Evolutionary conservation across 352 stramenopile species (phyloP), one percentile per base, ranked within the genome.

Genomic region (Pythium aphanidermatum): DNA sequence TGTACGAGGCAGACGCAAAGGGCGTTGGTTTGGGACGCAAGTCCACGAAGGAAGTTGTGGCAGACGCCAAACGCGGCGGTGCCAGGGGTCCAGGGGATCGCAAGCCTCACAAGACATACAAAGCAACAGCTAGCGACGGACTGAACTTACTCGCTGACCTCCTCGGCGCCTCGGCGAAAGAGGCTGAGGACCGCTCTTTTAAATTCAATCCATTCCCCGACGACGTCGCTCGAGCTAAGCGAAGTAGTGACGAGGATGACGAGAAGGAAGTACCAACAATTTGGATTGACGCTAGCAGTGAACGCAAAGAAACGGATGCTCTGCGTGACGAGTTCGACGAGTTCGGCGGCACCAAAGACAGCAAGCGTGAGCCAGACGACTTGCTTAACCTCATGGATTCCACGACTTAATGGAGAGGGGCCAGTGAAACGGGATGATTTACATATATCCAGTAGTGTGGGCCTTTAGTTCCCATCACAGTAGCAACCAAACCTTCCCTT

Each of bases 301-400:
- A 92, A 48, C 68, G 64, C 27, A 92, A 92, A 46, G 58, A 57
- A 20, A 70, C 74, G 0, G 53, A 75, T 11, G 49, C 57, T 17
- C 58, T 92, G 4, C 48, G 89, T 6, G 60, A 65, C 36, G 76
- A 87, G 32, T 70, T 95, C 39, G 76, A 81, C 7, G 77, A 76
- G 17, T 64, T 64, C 33, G 68, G 78, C n/a, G 41, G 26, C 23
- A 43, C 20, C 14, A 63, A 79, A 12, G 71, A 83, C 20, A 51
- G 45, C 20, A 85, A 71, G 68, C 60, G 49, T 12, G 55, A 48
- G 10, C 50, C 51, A 26, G 70, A 95, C 49, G 81, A 95, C 49
- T 40, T 96, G 44, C 74, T 96, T 2, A 72, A 87, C 21, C 74
- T 96, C 46, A 93, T 96, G 83, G 87, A 96, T 61, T 79, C 73